phyloP scores from a whole-genome alignment of 257 asterid species.

The Leptodermis oblonga region DNA sequence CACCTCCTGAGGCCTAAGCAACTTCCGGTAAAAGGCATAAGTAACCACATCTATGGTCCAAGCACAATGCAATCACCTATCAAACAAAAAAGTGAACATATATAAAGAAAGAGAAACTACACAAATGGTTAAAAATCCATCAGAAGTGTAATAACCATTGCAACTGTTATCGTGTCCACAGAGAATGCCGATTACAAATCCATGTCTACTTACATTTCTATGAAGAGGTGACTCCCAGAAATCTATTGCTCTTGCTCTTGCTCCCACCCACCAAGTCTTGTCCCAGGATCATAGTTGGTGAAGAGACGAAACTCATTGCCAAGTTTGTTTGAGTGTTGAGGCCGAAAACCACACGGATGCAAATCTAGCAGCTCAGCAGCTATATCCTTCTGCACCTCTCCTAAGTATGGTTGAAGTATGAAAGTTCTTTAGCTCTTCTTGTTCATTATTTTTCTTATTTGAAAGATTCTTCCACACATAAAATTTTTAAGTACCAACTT shows the following conservation, averaged over 20 bases:
- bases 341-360: conserved; percentile 76
- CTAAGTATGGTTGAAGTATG: conserved; percentile 28
- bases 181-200: neutral
- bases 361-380: conserved; percentile 75
- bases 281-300: conserved; percentile 80
- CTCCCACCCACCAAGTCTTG: conserved; percentile 82
- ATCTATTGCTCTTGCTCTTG: conserved; percentile 25
- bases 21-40: neutral
- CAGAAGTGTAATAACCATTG: neutral
- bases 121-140: neutral
- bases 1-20: neutral
- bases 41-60: neutral
- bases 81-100: neutral
- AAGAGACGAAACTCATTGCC: conserved; percentile 89
- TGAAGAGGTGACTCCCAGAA: neutral
- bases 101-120: neutral
- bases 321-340: conserved; percentile 91
- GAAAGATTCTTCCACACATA: neutral
- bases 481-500: conserved; percentile 1
- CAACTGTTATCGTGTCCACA: too few species aligned
- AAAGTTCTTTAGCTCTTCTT: neutral
- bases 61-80: neutral
- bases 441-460: neutral
- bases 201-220: conserved; percentile 5
- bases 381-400: conserved; percentile 70